phyloP scores from a whole-genome alignment of 768 basidiomycete species.

The Xerocomus potaroensis region DNA sequence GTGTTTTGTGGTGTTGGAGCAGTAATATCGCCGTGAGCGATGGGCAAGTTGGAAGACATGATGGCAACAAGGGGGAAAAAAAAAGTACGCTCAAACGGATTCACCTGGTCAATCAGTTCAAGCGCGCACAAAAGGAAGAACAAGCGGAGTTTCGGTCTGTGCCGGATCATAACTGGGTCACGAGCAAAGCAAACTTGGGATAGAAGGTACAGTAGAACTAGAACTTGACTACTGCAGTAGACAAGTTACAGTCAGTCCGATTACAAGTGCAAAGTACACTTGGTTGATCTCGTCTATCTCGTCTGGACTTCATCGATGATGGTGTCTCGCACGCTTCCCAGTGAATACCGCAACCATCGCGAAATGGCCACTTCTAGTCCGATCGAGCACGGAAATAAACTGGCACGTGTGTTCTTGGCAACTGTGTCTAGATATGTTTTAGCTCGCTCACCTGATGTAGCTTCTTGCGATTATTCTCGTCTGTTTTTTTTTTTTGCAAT shows the following conservation, averaged over 20 bases:
- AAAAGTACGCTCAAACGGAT: slow-evolving; percentile 16
- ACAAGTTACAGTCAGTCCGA: no score
- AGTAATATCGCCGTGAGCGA: slow-evolving; percentile 55
- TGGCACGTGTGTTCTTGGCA: background rate
- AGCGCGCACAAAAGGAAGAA: slow-evolving; percentile 19
- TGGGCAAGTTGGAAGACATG: slow-evolving; percentile 72
- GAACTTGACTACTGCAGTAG: no score
- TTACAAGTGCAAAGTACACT: no score
- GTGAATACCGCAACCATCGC: no score
- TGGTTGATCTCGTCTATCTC: no score
- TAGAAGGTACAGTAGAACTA: no score
- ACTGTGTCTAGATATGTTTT: slow-evolving; percentile 1
- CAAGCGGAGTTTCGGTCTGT: slow-evolving; percentile 35
- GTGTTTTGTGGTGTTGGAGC: slow-evolving; percentile 97
- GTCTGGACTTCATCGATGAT: background rate
- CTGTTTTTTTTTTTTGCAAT: no score
- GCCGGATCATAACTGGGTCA: no score
- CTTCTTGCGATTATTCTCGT: no score
- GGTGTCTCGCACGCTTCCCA: no score
- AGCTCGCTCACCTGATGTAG: background rate
- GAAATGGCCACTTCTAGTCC: background rate
- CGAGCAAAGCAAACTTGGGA: no score
- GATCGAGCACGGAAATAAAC: background rate
- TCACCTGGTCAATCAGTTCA: slow-evolving; percentile 22
- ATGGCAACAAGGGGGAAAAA: slow-evolving; percentile 25